Base-by-base conservation (phyloP, 1,139 yeast genomes). In the Kodamaea sp. region DNA sequence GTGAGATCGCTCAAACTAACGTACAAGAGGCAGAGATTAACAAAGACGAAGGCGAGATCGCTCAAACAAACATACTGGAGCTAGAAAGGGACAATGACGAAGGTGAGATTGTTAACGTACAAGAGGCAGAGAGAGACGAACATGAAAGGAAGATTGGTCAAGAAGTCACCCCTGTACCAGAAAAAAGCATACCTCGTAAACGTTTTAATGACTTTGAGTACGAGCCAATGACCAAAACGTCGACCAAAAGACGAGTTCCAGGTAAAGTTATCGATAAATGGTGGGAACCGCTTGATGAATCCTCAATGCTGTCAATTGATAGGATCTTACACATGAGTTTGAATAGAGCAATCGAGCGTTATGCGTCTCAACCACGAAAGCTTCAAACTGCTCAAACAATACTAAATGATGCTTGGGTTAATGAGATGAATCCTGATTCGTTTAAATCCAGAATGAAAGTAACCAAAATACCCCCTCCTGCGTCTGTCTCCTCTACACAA, bases 401-500 rank as follows among this genome's bases (percentile, higher is more conserved):
- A 5, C 45, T 70, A 6, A 39, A 53, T 5, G 54, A 55, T n/a
- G 46, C 55, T 11, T 70, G 76, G 76, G 44, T 59, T 22, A 58
- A 61, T 37, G 41, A 39, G 2, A 40, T 45, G 11, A 48, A 50
- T 27, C 44, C 59, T 2, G 45, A 50, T 11, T 64, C 75, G 6
- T 70, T 70, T 41, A 44, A 48, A 34, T 50, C 67, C 2, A 52
- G 75, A 31, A 48, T 70, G 8, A 45, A 43, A 24, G 52, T 50
- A 8, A 67, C 76, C 6, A 62, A 60, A 29, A 42, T 70, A n/a
- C 76, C 76, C 1, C 55, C 57, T 22, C 44, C 57, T 2, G 35
- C 46, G n/a, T 39, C 61, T 2, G 48, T 60, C 57, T 8, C 34
- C 9, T 35, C 30, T 29, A 47, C 53, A 6, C 41, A 35, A 25